Evolutionary conservation across 495 filamentous ascomycete genomes (phyloP).

Genomic region (Lasiosphaeris hirsuta): DNA sequence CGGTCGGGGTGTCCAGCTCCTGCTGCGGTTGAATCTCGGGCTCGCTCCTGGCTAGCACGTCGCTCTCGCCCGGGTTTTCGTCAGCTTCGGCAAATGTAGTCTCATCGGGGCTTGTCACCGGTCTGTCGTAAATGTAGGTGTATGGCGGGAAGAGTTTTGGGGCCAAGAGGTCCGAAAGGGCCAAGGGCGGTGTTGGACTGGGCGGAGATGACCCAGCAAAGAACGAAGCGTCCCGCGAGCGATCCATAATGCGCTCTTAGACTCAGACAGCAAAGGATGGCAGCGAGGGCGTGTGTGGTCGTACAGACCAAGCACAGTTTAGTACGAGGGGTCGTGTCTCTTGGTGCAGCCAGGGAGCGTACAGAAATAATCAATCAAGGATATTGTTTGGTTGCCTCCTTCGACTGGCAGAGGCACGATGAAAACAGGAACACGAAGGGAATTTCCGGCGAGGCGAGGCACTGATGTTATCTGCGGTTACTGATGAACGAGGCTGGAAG

Average conservation of each 20-base stretch:
- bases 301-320: too few relatives aligned
- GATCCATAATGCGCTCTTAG: conserved; percentile 20
- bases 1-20: not conserved
- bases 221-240: conserved; percentile 15
- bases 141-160: conserved; percentile 20
- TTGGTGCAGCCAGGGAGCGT: too few relatives aligned
- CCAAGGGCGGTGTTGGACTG: conserved; percentile 21
- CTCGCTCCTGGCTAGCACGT: not conserved
- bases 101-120: conserved; percentile 4
- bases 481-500: too few relatives aligned
- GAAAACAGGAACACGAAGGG: too few relatives aligned
- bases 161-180: conserved; percentile 25
- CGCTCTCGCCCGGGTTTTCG: conserved; percentile 7
- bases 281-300: too few relatives aligned
- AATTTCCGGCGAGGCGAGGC: too few relatives aligned
- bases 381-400: too few relatives aligned
- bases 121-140: conserved; percentile 16
- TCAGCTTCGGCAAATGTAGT: conserved; percentile 6
- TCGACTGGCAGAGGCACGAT: too few relatives aligned
- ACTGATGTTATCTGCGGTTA: too few relatives aligned
- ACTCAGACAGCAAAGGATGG: not conserved
- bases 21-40: not conserved
- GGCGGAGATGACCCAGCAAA: conserved; percentile 12
- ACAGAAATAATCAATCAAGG: too few relatives aligned
- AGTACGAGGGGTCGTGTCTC: too few relatives aligned